Base-by-base conservation (phyloP, 495 filamentous ascomycete species). In the Sordaria brevicollis region DNA sequence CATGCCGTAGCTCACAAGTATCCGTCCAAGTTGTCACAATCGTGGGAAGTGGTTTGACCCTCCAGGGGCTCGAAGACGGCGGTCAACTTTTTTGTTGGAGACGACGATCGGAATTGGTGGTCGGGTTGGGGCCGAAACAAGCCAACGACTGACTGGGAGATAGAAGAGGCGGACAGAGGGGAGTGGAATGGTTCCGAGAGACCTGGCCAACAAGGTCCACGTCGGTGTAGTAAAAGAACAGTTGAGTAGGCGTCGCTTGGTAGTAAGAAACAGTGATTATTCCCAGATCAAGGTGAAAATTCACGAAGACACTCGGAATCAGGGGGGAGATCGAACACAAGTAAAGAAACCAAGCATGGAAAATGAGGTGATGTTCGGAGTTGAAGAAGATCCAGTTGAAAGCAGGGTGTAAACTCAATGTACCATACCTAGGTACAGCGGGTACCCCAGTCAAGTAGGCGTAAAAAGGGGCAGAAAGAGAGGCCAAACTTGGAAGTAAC, bases 1-100 rank as follows among this genome's bases (percentile, higher is more conserved):
- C 70, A 71, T 71, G 34, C 70, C 70, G 70, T 37, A 35, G 49
- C 49, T 57, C 49, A 54, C 43, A 54, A 54, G 43, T 54, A 54
- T 13, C n/a, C 4, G 43, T 29, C 11, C 10, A 57, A 57, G 6
- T 29, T 5, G 43, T 7, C 5, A 15, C 49, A 5, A 11, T 29
- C 2, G 49, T 29, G 43, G 43, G 21, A 57, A 57, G 43, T 2
- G 49, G 25, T 8, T 62, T 17, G 21, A 62, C 25, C 29, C 49
- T 31, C 49, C 49, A 62, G 49, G 49, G 49, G 49, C 49, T 62
- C 49, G 13, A 31, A 62, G 49, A 62, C 49, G 49, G 49, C 49
- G 49, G 49, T 62, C 49, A 62, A 62, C 49, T 31, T 57, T n/a
- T 31, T 57, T 3, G 43, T 57, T 29, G 21, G 21, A 57, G 21